Percentiles rank a stretch among this genome's conserved stretches.
phyloP scores from a whole-genome alignment of 2,329 filamentous ascomycete species.

The Beauveria pseudobassiana region DNA sequence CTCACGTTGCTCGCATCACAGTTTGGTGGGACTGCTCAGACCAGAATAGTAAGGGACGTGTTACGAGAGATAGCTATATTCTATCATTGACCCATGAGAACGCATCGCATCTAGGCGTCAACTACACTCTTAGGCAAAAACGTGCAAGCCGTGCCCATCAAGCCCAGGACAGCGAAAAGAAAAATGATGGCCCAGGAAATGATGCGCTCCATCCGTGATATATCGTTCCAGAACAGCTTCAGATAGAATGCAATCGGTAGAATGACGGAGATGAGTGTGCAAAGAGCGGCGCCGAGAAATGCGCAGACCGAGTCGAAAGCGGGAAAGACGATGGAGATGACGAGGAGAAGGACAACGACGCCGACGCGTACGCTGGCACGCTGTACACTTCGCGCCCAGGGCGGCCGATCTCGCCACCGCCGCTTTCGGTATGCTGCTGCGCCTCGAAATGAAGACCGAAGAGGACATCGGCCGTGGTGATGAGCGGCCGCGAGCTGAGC shows the following conservation, averaged over 20 bases:
- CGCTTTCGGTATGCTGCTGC: conserved; percentile 26
- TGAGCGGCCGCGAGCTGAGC: conserved; percentile 78
- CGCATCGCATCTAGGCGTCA: conserved; percentile 29
- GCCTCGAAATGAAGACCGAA: conserved; percentile 59
- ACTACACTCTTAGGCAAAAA: conserved; percentile 75
- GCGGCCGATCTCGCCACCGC: conserved; percentile 34
- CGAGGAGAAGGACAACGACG: conserved; percentile 63
- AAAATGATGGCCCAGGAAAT: conserved; percentile 63
- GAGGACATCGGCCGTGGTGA: conserved; percentile 76
- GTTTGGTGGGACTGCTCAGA: not conserved
- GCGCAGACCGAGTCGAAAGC: conserved; percentile 87
- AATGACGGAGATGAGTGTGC: conserved; percentile 90
- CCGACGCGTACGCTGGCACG: conserved; percentile 57
- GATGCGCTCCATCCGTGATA: conserved; percentile 54
- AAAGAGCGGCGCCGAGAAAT: conserved; percentile 80
- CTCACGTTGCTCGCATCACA: not conserved
- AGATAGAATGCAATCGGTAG: conserved; percentile 83
- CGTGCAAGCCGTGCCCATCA: conserved; percentile 77
- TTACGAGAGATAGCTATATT: not conserved
- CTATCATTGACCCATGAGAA: not conserved
- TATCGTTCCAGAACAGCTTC: conserved; percentile 74
- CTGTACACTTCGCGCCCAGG: not conserved
- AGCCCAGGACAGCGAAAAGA: conserved; percentile 60
- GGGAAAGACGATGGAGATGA: conserved; percentile 63
- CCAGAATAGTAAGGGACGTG: not conserved